These are phyloP conservation scores for Fragaria vesca DNA, from an alignment of 306 rosid species.

Conservation along the genomic window DNA sequence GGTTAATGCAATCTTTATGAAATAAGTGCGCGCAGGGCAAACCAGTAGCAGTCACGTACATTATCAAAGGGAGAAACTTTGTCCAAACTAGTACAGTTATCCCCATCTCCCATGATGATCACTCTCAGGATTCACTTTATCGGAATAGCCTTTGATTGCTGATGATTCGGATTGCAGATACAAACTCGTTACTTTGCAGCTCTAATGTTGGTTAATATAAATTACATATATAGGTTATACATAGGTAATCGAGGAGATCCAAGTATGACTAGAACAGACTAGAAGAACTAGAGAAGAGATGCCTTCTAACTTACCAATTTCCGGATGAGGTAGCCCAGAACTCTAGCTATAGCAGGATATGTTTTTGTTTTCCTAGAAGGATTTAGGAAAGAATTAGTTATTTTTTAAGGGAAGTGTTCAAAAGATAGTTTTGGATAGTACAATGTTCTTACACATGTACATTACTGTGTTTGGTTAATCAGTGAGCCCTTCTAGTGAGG, in stretches of 20 bases:
- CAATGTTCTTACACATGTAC: no score
- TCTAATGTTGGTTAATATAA: neutral
- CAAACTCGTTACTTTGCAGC: neutral
- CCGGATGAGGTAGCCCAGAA: neutral
- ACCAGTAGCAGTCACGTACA: neutral
- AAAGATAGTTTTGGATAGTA: no score
- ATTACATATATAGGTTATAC: neutral
- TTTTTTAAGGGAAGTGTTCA: neutral
- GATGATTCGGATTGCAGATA: neutral
- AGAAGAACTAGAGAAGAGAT: neutral
- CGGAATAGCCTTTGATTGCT: neutral
- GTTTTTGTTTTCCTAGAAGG: neutral
- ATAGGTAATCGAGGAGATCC: neutral
- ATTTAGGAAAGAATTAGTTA: neutral
- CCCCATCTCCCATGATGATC: neutral
- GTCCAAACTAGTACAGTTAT: neutral
- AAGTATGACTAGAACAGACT: neutral
- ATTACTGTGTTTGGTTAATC: no score
- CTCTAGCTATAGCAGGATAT: no score
- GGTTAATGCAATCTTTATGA: neutral
- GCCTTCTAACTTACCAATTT: neutral
- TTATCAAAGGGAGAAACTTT: neutral
- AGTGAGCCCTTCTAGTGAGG: no score
- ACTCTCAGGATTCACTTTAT: neutral
- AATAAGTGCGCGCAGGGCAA: neutral